Evolutionary conservation across 495 filamentous ascomycete genomes (phyloP), one percentile per base, ranked within the genome.

Genomic region (Clohesyomyces aquaticus): DNA sequence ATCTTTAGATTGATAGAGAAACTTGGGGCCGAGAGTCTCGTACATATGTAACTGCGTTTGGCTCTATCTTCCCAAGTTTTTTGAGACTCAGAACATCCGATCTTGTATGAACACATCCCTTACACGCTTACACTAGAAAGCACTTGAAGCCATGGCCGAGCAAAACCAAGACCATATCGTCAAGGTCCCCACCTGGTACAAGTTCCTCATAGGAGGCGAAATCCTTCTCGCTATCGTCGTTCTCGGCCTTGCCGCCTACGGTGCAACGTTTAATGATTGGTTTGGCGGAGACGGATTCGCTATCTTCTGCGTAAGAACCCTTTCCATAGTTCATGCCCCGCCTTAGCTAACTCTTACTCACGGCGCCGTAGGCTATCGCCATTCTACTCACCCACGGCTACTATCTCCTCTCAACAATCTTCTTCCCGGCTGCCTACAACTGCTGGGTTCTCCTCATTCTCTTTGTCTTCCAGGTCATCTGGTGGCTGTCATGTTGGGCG

Each of bases 401-500:
- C 25, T 61, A 61, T 25, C 21, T 61, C 3, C 2, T 53, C 48
- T 18, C 57, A n/a, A 61, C 45, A 2, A 8, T 53, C 47, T 18
- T 28, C 16, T 29, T 61, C 21, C 57, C 57, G 2, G 8, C 8
- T 10, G 18, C 23, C 14, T 61, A 54, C 57, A 61, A 61, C 46
- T 47, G 57, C 57, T 51, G 45, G 45, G 57, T 25, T 6, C 21
- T 54, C 28, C 57, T 61, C 19, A 29, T 61, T 21, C 57, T 61
- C 18, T 49, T 21, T 28, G 32, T 49, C 57, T 35, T 61, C 46
- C 26, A 18, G 12, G 57, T 61, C 47, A 38, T 61, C 47, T 50
- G 45, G 45, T 61, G 57, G 57, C 57, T 61, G 4, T 19, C 57
- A 26, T 61, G 57, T 46, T 61, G 57, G 57, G 45, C 57, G 9